phyloP scores from a whole-genome alignment of 768 basidiomycete genomes.

The Lactarius sp. region DNA sequence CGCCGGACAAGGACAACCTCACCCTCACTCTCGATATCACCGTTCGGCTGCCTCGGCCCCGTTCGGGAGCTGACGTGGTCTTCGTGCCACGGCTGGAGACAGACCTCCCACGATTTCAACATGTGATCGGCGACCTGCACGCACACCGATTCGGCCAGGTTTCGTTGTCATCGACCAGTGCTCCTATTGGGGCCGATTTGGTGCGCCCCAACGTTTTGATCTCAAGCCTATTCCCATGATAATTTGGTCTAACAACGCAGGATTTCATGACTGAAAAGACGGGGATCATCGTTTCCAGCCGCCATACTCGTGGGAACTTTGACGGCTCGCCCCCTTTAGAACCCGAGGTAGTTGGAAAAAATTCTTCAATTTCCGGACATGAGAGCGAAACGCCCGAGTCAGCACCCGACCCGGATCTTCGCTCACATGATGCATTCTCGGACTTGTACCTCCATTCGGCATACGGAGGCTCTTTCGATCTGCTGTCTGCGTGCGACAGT shows the following conservation, averaged over 20 bases:
- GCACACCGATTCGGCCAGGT: background rate
- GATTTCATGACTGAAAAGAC: background rate
- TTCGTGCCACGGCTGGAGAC: background rate
- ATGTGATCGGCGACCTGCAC: conserved; percentile 6
- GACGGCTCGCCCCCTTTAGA: background rate
- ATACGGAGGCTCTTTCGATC: background rate
- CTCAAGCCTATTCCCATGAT: background rate
- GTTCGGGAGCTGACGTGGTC: background rate
- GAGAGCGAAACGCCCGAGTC: background rate
- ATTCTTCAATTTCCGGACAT: background rate
- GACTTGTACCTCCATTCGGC: background rate
- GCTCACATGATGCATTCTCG: background rate
- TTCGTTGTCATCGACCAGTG: background rate
- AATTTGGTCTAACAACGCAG: background rate
- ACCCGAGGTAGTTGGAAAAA: background rate
- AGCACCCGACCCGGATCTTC: background rate
- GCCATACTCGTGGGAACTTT: conserved; percentile 8
- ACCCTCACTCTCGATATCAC: background rate
- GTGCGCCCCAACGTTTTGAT: background rate
- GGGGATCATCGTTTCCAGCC: background rate
- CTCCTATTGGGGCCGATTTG: background rate
- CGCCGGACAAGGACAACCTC: background rate
- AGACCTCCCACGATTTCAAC: background rate
- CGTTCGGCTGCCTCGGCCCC: background rate
- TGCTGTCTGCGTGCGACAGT: background rate